Evolutionary conservation across 306 rosid species (phyloP).

Genomic region (Oxytropis ochrocephala): DNA sequence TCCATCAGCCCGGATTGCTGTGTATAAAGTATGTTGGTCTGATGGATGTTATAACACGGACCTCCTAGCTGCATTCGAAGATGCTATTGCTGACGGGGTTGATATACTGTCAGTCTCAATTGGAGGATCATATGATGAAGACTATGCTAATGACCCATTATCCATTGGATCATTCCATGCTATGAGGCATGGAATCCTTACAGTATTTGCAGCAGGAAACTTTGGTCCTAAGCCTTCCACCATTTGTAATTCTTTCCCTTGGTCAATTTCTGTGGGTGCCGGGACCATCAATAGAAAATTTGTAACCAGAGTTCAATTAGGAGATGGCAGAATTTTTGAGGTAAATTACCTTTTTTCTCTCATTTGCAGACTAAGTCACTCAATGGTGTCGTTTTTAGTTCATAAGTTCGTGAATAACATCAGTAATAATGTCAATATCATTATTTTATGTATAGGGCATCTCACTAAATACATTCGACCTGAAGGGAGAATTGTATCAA

Average conservation of each 20-base stretch:
- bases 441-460: conserved; percentile 19
- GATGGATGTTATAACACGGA: conserved; percentile 22
- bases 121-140: neutral
- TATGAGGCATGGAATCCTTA: conserved; percentile 31
- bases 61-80: conserved; percentile 48
- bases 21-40: conserved; percentile 41
- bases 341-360: conserved; percentile 1
- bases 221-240: conserved; percentile 7
- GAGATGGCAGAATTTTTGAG: conserved; percentile 30
- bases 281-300: conserved; percentile 40
- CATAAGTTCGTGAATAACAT: neutral
- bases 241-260: conserved; percentile 30
- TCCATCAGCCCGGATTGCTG: conserved; percentile 32
- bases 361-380: neutral
- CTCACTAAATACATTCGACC: conserved; percentile 28
- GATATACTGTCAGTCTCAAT: conserved; percentile 38
- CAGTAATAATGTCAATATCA: neutral
- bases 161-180: conserved; percentile 58
- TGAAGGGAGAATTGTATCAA: conserved; percentile 2
- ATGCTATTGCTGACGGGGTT: conserved; percentile 54
- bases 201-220: conserved; percentile 37
- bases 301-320: conserved; percentile 29
- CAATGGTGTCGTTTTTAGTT: neutral
- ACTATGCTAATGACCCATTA: neutral
- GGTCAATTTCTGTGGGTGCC: conserved; percentile 45